Evolutionary conservation across 192 early-diverging fungal genomes (phyloP), one percentile per base, ranked within the genome.

Genomic region (Linderina pennispora): DNA sequence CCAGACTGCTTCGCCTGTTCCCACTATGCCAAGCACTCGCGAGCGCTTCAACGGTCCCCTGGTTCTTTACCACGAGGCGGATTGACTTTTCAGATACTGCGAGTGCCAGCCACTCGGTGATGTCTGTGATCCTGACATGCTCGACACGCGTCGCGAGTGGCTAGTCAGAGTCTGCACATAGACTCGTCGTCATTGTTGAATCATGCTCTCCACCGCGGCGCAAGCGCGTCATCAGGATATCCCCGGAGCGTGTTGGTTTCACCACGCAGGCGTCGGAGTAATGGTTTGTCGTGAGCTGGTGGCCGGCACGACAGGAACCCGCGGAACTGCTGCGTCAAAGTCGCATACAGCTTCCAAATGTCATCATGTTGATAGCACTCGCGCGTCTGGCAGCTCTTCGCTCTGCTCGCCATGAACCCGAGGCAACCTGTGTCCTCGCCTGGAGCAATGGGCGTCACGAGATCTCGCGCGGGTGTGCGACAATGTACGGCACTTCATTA

Each of bases 401-500:
- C 59, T 57, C 2, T 41, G 53, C n/a, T 35, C 26, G 37, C 41
- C 53, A 17, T n/a, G n/a, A n/a, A n/a, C n/a, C 35, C 53, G 9
- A 15, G 34, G 17, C 38, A 45, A 14, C 20, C 40, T 2, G 31
- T 32, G 3, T 17, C 57, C 18, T 35, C 45, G 18, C n/a, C n/a
- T n/a, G 45, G 36, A 19, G 35, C 5, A 8, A 40, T 44, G 3
- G 53, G 48, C 25, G 60, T 66, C n/a, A 84, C 80, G 50, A 88
- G 49, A 90, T 85, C 58, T 98, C 95, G 40, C 86, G 83, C 28
- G 89, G 79, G 53, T 97, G 90, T 7, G 75, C 75, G 22, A 78
- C 69, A 48, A 99, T 89, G 55, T 86, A 96, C 7, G 96, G 96
- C 19, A 99, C 90, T 58, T 99, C 96, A 48, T 79, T n/a, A 60